Evolutionary conservation across 2,329 filamentous ascomycete genomes (phyloP).

Genomic region (Plenodomus tracheiphilus): DNA sequence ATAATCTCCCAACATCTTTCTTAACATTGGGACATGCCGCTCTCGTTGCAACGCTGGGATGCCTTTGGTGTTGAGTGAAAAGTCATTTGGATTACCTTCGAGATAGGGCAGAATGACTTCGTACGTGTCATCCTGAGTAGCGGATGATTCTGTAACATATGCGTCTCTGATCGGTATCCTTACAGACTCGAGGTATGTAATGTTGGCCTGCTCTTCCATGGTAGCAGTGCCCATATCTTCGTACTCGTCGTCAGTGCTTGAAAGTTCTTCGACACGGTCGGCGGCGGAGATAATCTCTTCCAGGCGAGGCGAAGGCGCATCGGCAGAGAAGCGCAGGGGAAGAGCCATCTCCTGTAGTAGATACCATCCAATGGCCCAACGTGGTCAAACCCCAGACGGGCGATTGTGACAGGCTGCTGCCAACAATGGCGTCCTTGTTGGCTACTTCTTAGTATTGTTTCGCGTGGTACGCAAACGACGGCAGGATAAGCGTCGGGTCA

Average conservation of each 20-base stretch:
- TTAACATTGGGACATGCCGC: constrained; percentile 64
- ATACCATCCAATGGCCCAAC: constrained; percentile 1
- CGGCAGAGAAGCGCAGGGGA: constrained; percentile 20
- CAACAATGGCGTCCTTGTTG: constrained; percentile 29
- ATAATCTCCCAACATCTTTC: constrained; percentile 59
- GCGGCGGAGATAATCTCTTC: constrained; percentile 30
- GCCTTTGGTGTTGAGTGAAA: constrained; percentile 68
- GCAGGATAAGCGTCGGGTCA: constrained; percentile 10
- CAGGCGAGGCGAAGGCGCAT: constrained; percentile 26
- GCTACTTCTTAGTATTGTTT: constrained; percentile 36
- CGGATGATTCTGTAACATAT: constrained; percentile 69
- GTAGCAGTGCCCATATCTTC: constrained; percentile 42
- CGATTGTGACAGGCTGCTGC: constrained; percentile 21
- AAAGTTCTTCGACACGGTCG: constrained; percentile 42
- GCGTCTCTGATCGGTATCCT: constrained; percentile 64
- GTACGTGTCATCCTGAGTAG: constrained; percentile 69
- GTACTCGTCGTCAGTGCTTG: constrained; percentile 40
- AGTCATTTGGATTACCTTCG: constrained; percentile 54
- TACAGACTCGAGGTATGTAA: constrained; percentile 35
- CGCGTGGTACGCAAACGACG: constrained; percentile 12
- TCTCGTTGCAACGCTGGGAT: constrained; percentile 73
- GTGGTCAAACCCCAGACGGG: constrained; percentile 11
- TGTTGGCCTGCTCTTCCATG: constrained; percentile 32
- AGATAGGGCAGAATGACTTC: constrained; percentile 71
- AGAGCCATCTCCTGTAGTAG: constrained; percentile 31